Conservation (phyloP, 768 basidiomycete species). For the Russula sp. region DNA sequence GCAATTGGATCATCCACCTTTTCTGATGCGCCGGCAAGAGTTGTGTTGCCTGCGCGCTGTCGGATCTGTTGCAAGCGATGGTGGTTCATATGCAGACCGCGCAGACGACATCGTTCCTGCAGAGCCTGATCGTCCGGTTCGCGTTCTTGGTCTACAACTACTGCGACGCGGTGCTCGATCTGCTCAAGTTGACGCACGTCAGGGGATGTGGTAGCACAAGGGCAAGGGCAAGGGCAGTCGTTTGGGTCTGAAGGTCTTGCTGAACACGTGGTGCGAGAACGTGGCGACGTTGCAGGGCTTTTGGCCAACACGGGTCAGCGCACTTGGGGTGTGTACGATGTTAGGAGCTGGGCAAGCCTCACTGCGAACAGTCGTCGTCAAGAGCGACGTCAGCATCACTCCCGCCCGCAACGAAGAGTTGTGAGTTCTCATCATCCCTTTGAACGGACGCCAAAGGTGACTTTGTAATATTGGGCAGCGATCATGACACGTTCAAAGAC, state of each 20-base stretch:
- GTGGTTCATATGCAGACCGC: constrained; percentile 73
- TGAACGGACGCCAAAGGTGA: background rate
- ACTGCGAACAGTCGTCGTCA: constrained; percentile 65
- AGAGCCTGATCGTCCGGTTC: constrained; percentile 90
- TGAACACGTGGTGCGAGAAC: too few relatives aligned
- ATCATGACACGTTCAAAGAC: constrained; percentile 96
- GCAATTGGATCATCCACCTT: constrained; percentile 91
- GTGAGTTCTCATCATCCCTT: constrained; percentile 41
- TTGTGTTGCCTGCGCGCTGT: constrained; percentile 78
- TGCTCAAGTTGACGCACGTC: constrained; percentile 63
- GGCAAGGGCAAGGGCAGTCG: constrained; percentile 40
- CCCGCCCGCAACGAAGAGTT: constrained; percentile 69
- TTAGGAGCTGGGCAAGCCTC: constrained; percentile 59
- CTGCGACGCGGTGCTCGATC: too few relatives aligned
- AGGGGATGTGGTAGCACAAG: too few relatives aligned
- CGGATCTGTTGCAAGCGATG: constrained; percentile 82
- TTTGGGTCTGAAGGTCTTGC: constrained; percentile 69
- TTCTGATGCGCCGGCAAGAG: constrained; percentile 75
- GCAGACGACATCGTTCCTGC: constrained; percentile 85
- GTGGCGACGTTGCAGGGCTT: constrained; percentile 92
- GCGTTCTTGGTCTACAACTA: constrained; percentile 89
- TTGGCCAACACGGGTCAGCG: constrained; percentile 86
- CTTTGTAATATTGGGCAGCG: constrained; percentile 42
- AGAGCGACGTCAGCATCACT: constrained; percentile 89
- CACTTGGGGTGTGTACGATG: constrained; percentile 70